Base-by-base conservation (phyloP, 768 basidiomycete genomes). In the Mycena rosella region DNA sequence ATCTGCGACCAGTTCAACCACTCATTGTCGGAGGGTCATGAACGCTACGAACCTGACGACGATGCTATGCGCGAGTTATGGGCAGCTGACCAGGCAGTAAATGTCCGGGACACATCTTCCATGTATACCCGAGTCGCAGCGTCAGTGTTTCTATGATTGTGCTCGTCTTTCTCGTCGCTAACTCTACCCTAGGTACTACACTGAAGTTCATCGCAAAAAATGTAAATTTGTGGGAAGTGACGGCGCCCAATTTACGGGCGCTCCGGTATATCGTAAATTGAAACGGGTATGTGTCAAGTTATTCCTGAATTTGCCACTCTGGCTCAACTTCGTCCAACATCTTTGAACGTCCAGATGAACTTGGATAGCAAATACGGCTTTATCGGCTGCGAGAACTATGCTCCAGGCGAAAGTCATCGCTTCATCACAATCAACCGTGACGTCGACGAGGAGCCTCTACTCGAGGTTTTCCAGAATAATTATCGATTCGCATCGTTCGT, bases 351-450 rank as follows among this genome's bases (percentile, higher is more conserved):
- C 5, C 51, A 67, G 65, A 60, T 54, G 32, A 51, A 48, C 27
- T 30, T 45, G 27, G 65, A 67, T 47, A 59, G 65, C 11, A 67
- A 60, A 30, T 5, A 42, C 48, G 38, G 48, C 29, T 67, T 67
- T 24, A 60, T 67, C 30, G 68, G 68, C 6, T 69, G 63, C 47
- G 42, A 45, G n/a, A 24, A 32, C n/a, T 60, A 48, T 52, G 17
- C 29, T 27, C 22, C 49, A 6, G 49, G 49, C 15, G 27, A 57
- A 24, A 6, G 29, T 57, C 27, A 57, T 20, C 56, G 42, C 18
- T 57, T 57, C 56, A n/a, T 45, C 1, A 29, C 56, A 2, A 57
- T 57, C 14, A 3, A 44, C 20, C 42, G 56, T 10, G 29, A 57
- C n/a, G 56, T 57, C 15, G 30, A 57, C 5, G 56, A 57, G 29